Evolutionary conservation across 139 green algal genomes (phyloP).

Genomic region (Coccomyxa sp.): DNA sequence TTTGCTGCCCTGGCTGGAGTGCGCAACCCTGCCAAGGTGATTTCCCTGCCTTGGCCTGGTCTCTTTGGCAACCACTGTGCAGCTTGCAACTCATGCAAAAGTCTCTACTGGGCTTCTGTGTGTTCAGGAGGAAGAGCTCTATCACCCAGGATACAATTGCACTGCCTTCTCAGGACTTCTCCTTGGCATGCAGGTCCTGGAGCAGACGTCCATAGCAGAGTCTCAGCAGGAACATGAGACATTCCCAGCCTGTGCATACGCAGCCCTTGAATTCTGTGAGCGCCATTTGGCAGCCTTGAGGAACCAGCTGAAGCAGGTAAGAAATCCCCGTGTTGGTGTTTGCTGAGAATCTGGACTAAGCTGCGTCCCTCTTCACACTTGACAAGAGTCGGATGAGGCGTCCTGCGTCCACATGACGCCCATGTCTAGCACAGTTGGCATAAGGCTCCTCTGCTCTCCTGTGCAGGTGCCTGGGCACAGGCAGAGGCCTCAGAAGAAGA

Average conservation of each 20-base stretch:
- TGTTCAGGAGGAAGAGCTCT: neutral
- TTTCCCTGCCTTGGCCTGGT: neutral
- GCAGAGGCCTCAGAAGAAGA: neutral
- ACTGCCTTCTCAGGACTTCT: neutral
- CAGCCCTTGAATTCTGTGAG: constrained; percentile 26
- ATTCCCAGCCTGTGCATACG: constrained; percentile 28
- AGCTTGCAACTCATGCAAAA: neutral
- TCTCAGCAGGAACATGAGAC: constrained; percentile 4
- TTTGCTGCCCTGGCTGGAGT: constrained; percentile 15
- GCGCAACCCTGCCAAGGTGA: neutral
- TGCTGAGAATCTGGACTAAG: no score
- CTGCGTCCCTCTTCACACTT: neutral
- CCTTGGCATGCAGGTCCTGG: neutral
- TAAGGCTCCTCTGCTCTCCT: neutral
- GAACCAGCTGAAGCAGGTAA: constrained; percentile 12
- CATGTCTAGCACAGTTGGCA: neutral
- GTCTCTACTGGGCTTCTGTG: neutral
- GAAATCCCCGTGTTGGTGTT: no score
- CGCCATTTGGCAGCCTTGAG: constrained; percentile 17
- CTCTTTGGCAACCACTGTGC: neutral
- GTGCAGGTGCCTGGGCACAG: neutral
- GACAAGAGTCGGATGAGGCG: neutral
- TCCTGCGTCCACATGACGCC: neutral
- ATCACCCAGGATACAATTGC: neutral
- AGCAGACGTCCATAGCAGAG: neutral